Evolutionary conservation across 208 protist species (phyloP), one percentile per base, ranked within the genome.

Genomic region (Balamuthia mandrillaris): DNA sequence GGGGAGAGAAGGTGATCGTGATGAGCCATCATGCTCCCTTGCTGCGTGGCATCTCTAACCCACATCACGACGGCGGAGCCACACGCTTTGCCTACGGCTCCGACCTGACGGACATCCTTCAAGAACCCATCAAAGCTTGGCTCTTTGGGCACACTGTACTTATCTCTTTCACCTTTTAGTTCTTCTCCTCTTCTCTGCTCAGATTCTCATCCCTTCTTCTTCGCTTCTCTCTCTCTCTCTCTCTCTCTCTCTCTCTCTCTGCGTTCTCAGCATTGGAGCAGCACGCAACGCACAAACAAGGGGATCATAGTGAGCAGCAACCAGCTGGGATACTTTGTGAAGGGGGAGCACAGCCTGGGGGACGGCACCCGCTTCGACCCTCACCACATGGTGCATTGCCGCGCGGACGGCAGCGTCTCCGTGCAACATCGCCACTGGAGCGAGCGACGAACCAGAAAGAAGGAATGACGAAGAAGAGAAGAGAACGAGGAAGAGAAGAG

Each of bases 281-380:
- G 68, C 68, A 77, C 68, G 41, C 68, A 33, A 77, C 44, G 29
- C 24, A 56, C 18, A 24, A 49, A 18, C 2, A 18, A 29, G 18
- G 24, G 44, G 42, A 31, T 77, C 1, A 3, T 54, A 29, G 68
- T 77, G 44, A 47, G 44, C 1, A 58, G 44, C 18, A 77, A 77
- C 44, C 68, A 77, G 68, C 68, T 77, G 21, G 68, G 68, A 24
- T 77, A 77, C 44, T 37, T 77, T 47, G 5, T 21, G 14, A 54
- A 58, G 68, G 68, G 42, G 44, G 68, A 77, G 68, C n/a, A n/a
- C n/a, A n/a, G n/a, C n/a, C n/a, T n/a, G n/a, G n/a, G n/a, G n/a
- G n/a, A n/a, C n/a, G n/a, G n/a, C n/a, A n/a, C n/a, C n/a, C n/a
- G n/a, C n/a, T n/a, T n/a, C n/a, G n/a, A n/a, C n/a, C n/a, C n/a